Base-by-base conservation (phyloP, 331 rosid genomes). In the Malus hybrid region DNA sequence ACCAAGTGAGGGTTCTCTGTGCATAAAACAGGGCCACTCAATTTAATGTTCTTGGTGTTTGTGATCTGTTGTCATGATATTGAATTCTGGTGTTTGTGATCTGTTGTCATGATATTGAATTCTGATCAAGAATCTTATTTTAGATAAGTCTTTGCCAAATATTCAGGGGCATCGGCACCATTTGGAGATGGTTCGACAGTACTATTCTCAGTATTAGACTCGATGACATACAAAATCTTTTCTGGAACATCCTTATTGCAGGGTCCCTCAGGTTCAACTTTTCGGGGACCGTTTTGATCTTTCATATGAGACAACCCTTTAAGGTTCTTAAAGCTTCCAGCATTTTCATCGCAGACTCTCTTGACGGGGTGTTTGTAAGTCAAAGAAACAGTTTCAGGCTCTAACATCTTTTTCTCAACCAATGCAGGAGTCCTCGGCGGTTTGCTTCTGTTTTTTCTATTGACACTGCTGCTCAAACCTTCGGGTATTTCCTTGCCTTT, bases 201-300 rank as follows among this genome's bases (percentile, higher is more conserved):
- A 81, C 48, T 77, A 55, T 75, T 81, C 85, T 78, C 80, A 12
- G 81, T 18, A 71, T 70, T 77, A 54, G 93, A 83, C 69, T 87
- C 91, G 50, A 83, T 76, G 80, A 84, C 80, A 24, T 86, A 73
- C 79, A 84, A 52, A 71, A 77, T 65, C 66, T 84, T 82, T 75
- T 82, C 95, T 60, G 79, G 83, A 56, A 70, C 50, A 71, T 76
- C 85, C 74, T 72, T 89, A 62, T 46, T 65, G 77, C 50, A 69
- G 19, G 67, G 27, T 59, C 78, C 75, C 73, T 75, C 77, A 72
- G 71, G 70, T 78, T 82, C 81, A 71, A 55, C 44, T 74, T 80
- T 71, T 67, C 68, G 64, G 22, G 39, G 74, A 62, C 72, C 73
- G 27, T 72, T 80, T 65, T 20, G 82, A 75, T 39, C 71, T 76